Conservation (phyloP, 2,329 filamentous ascomycete species). For the Pestalotiopsis fici region DNA sequence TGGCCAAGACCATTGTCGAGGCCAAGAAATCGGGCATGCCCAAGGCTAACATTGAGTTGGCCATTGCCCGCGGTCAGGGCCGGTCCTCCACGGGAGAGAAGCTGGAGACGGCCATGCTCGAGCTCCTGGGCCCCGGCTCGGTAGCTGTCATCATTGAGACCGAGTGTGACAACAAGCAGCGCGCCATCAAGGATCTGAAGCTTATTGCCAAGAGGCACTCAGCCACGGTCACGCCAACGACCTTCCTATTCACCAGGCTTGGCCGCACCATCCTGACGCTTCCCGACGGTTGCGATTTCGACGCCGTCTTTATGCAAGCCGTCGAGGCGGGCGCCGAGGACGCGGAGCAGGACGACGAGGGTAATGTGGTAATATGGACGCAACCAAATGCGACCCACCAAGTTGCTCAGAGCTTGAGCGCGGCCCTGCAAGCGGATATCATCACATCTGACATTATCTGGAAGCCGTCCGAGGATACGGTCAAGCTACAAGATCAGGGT, state of each 20-base stretch:
- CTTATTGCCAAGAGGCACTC: conserved; percentile 69
- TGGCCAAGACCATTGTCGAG: conserved; percentile 70
- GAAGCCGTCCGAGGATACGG: conserved; percentile 77
- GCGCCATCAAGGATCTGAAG: conserved; percentile 74
- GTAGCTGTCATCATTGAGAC: conserved; percentile 78
- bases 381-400: conserved; percentile 65
- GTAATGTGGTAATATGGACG: conserved; percentile 70
- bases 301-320: conserved; percentile 77
- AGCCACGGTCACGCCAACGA: conserved; percentile 71
- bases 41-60: conserved; percentile 80
- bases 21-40: conserved; percentile 88
- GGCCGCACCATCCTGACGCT: conserved; percentile 69
- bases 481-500: conserved; percentile 59
- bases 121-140: conserved; percentile 76
- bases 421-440: conserved; percentile 66
- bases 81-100: conserved; percentile 71
- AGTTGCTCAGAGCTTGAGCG: conserved; percentile 64
- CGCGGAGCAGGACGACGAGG: conserved; percentile 67
- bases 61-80: conserved; percentile 87
- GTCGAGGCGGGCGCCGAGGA: conserved; percentile 84
- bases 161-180: conserved; percentile 79
- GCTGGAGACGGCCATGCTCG: conserved; percentile 77
- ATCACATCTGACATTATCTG: conserved; percentile 81
- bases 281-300: conserved; percentile 41
- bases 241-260: conserved; percentile 82